A percentile compares a stretch with the other conserved stretches of the same genome.
phyloP scores from a whole-genome alignment of 495 filamentous ascomycete species.

The Astrothelium macrocarpum region DNA sequence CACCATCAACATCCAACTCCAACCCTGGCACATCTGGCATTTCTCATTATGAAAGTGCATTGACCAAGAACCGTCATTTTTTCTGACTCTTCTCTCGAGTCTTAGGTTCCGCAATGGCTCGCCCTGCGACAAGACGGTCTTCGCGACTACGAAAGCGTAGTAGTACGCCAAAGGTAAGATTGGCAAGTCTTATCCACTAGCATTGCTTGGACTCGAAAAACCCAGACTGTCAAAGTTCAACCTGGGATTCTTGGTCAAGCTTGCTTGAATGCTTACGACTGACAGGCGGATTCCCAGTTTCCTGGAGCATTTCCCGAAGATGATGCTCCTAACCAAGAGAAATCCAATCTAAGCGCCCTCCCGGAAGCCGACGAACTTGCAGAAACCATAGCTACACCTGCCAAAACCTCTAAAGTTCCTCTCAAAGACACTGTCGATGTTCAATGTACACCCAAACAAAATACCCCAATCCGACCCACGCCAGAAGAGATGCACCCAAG shows the following conservation, averaged over 20 bases:
- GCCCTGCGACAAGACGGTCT: neutral
- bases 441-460: constrained; percentile 24
- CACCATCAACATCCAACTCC: neutral
- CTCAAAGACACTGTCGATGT: neutral
- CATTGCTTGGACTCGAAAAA: no score
- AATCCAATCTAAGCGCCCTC: neutral
- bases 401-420: constrained; percentile 6
- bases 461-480: constrained; percentile 26
- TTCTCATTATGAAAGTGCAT: neutral
- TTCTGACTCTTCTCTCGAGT: neutral
- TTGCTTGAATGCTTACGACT: constrained; percentile 2
- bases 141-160: neutral
- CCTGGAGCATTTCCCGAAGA: neutral
- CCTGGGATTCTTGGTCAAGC: no score
- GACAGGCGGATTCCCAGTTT: neutral
- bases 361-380: neutral
- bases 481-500: constrained; percentile 32
- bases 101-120: neutral
- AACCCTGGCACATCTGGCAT: neutral
- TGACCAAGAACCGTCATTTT: neutral
- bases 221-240: no score
- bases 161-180: neutral
- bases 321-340: neutral
- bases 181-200: neutral
- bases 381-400: constrained; percentile 6